Conservation (phyloP, 768 basidiomycete genomes). For the Russula sp. region DNA sequence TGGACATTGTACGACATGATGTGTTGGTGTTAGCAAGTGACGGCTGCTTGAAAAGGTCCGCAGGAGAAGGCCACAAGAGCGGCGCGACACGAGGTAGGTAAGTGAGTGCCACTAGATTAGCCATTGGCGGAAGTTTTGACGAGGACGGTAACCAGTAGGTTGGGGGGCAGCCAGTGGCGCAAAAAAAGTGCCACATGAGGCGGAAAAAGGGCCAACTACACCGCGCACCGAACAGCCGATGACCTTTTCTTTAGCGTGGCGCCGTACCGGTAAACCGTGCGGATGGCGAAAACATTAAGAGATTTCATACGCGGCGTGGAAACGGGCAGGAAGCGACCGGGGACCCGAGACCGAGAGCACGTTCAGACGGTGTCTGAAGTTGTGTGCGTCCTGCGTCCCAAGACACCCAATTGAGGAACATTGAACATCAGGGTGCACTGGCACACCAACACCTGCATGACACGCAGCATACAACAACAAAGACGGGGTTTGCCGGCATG, state of each 20-base stretch:
- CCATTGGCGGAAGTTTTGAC: not conserved
- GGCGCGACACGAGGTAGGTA: not conserved
- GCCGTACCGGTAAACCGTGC: not conserved
- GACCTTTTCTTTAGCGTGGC: not conserved
- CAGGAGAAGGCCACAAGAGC: not conserved
- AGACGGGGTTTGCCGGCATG: not conserved
- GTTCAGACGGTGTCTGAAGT: not conserved
- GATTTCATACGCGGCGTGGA: not conserved
- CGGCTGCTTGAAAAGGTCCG: not conserved
- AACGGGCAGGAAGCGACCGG: slow-evolving; percentile 3
- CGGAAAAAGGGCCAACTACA: not conserved
- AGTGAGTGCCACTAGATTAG: not conserved
- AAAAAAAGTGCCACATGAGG: not conserved
- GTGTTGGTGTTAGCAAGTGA: not conserved
- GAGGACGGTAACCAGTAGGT: not conserved
- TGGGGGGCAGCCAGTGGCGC: not conserved
- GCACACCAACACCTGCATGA: not conserved
- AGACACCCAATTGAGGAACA: not conserved
- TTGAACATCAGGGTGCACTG: not conserved
- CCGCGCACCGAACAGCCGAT: not conserved
- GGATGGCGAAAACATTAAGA: not conserved
- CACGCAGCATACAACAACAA: not conserved
- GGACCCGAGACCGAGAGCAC: not conserved
- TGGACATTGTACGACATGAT: not conserved
- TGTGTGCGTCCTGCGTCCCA: not conserved